Conservation (phyloP, 345 rosid genomes). For the Salix dunnii region DNA sequence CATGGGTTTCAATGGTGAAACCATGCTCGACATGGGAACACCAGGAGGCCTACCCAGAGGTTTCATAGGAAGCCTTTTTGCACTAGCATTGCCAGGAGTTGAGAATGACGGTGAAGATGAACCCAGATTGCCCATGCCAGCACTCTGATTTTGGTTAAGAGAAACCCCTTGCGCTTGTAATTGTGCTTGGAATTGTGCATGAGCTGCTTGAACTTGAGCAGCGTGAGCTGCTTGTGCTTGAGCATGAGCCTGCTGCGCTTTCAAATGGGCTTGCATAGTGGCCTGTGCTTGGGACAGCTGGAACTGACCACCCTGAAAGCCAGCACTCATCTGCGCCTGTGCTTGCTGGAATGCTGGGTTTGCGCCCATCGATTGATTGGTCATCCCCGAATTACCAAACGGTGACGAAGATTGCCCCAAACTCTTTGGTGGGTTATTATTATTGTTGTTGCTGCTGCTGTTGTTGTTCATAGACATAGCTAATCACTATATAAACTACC, state of each 20-base stretch:
- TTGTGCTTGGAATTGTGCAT: conserved; percentile 82
- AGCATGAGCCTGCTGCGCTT: conserved; percentile 40
- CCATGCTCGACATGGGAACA: conserved; percentile 47
- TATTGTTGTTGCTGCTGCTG: conserved; percentile 22
- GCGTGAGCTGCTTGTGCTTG: conserved; percentile 42
- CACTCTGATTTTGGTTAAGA: conserved; percentile 51
- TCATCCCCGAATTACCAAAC: conserved; percentile 73
- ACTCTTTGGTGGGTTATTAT: conserved; percentile 54
- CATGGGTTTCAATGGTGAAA: conserved; percentile 74
- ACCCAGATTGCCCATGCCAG: conserved; percentile 58
- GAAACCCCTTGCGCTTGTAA: conserved; percentile 65
- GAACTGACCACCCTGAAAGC: conserved; percentile 61
- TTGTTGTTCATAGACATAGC: conserved; percentile 49
- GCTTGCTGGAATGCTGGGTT: conserved; percentile 56
- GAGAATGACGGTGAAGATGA: conserved; percentile 63
- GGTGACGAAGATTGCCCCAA: conserved; percentile 66
- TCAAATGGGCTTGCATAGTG: conserved; percentile 49
- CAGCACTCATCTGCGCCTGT: conserved; percentile 47
- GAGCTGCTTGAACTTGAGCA: conserved; percentile 55
- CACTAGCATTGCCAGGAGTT: conserved; percentile 53
- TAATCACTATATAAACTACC: not conserved
- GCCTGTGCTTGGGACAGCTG: conserved; percentile 74
- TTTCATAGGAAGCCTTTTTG: conserved; percentile 66
- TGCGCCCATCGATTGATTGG: conserved; percentile 44
- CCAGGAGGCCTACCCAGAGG: conserved; percentile 77